Evolutionary conservation across 768 basidiomycete genomes (phyloP), one percentile per base, ranked within the genome.

Genomic region (Lactifluus subvellereus): DNA sequence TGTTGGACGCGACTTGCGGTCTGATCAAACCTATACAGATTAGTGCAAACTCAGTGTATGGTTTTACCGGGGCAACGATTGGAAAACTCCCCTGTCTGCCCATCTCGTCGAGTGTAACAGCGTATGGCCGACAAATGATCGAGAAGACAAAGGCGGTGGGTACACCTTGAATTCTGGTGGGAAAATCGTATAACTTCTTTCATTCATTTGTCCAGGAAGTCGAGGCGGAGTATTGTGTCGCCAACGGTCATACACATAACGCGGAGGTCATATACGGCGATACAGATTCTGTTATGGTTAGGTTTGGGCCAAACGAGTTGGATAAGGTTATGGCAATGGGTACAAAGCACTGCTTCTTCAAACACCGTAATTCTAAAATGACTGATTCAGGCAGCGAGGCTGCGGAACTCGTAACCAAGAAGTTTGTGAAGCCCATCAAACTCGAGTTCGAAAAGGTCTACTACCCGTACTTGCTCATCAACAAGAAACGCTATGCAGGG

Each of bases 391-490:
- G 95, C 43, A 85, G 86, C 45, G 91, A 98, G 76, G 97, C 97
- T 2, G 97, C 97, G 0, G 85, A 91, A 16, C 80, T 91, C 16
- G 96, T 99, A 18, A 94, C 97, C 0, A 72, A 80, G 47, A 92
- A 94, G 73, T 99, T 99, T 73, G 78, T 94, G 69, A 88, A 89
- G 70, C 97, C 96, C 0, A 98, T 98, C 79, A 98, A 98, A 74
- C 85, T 99, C 32, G 96, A 99, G 74, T 99, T 99, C 75, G 97
- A 99, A 73, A 98, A 99, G 73, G 95, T 98, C 6, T 99, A 99
- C 76, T 98, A 90, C 73, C 97, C 97, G 5, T 99, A 98, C 74
- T 76, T 99, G 58, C 86, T 99, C 54, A 99, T 99, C 76, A 98
- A 80, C 81, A 99, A 99, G 77, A 99, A 99, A 76, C 87, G 97